phyloP scores from a whole-genome alignment of 495 filamentous ascomycete genomes.

The Aeminium ludgeri region DNA sequence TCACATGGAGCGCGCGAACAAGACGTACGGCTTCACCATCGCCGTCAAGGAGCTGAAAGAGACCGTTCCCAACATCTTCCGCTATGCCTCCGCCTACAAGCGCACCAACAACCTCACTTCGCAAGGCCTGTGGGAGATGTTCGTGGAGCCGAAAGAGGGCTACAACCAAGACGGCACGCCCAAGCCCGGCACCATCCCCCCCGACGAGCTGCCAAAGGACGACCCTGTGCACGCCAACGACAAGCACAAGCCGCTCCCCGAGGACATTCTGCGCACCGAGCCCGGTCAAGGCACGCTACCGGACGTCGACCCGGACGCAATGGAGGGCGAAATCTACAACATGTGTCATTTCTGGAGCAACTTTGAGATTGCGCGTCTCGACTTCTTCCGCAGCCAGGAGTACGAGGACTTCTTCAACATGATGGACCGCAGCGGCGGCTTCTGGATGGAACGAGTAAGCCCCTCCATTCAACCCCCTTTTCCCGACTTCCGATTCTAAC shows the following conservation, averaged over 20 bases:
- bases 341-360: slow-evolving; percentile 99
- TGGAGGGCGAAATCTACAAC: slow-evolving; percentile 97
- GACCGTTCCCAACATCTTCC: slow-evolving; percentile 97
- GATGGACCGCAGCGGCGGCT: slow-evolving; percentile 96
- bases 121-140: slow-evolving; percentile 98
- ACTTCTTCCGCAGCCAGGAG: slow-evolving; percentile 89
- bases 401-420: slow-evolving; percentile 98
- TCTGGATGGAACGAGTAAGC: slow-evolving; percentile 95
- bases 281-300: slow-evolving; percentile 52
- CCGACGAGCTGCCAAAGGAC: slow-evolving; percentile 33
- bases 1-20: slow-evolving; percentile 79
- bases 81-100: slow-evolving; percentile 98
- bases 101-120: slow-evolving; percentile 79
- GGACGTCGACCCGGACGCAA: slow-evolving; percentile 77
- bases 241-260: slow-evolving; percentile 52
- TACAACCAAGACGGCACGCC: slow-evolving; percentile 12
- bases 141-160: slow-evolving; percentile 47
- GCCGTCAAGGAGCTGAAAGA: slow-evolving; percentile 97
- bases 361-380: slow-evolving; percentile 90
- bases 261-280: slow-evolving; percentile 66
- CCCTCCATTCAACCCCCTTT: background rate
- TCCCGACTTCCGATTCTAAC: slow-evolving; percentile 19
- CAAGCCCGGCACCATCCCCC: slow-evolving; percentile 3
- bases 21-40: slow-evolving; percentile 98
- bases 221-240: slow-evolving; percentile 37